These are phyloP conservation scores for Colletotrichum sp. DNA, from an alignment of 2,329 filamentous ascomycete species.

Conservation along the genomic window DNA sequence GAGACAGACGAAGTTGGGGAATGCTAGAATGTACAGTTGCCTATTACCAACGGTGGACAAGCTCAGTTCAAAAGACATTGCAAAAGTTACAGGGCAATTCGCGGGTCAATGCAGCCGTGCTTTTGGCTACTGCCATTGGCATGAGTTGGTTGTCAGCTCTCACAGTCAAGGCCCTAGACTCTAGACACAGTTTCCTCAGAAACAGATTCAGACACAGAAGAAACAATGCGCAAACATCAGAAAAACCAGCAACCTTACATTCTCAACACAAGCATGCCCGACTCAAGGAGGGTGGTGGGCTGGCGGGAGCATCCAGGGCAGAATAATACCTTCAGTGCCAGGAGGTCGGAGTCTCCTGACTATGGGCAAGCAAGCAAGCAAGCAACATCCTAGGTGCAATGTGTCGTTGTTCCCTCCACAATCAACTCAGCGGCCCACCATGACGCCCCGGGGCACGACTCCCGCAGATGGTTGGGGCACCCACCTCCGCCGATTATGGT, in stretches of 20 bases:
- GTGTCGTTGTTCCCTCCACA: background rate
- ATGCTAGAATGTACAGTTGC: background rate
- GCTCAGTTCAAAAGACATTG: background rate
- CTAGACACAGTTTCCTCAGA: slow-evolving; percentile 1
- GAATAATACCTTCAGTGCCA: background rate
- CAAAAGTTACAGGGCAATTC: background rate
- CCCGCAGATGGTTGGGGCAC: background rate
- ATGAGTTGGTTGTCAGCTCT: background rate
- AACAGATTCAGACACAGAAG: background rate
- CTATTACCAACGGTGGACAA: background rate
- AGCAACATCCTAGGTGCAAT: background rate
- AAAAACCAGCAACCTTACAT: background rate
- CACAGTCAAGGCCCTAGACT: background rate
- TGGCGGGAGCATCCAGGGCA: background rate
- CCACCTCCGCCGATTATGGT: background rate
- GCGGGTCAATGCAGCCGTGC: background rate
- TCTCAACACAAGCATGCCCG: background rate
- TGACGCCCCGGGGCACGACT: background rate
- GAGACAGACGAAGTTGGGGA: background rate
- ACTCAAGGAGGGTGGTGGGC: background rate
- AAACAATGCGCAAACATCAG: background rate
- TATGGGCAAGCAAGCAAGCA: background rate
- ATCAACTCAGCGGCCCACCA: background rate
- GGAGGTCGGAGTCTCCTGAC: background rate
- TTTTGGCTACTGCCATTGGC: background rate